These are phyloP conservation scores for Aspergillus versicolor DNA, from an alignment of 2,329 filamentous ascomycete species.

Conservation along the genomic window DNA sequence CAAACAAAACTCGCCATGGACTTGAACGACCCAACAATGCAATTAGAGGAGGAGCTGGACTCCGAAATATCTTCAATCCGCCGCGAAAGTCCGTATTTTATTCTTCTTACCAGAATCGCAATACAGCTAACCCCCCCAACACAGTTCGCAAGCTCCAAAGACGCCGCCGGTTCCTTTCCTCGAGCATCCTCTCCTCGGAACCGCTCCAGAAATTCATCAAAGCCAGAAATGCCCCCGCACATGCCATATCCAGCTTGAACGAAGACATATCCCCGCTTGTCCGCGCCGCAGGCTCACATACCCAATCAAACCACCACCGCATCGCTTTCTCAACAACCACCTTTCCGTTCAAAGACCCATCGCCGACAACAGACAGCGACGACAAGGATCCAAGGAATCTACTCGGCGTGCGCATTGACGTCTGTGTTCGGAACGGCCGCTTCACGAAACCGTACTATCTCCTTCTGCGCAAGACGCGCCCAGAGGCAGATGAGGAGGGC, in stretches of 20 bases:
- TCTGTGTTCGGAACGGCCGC: constrained; percentile 38
- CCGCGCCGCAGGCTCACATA: constrained; percentile 30
- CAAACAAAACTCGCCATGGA: constrained; percentile 6
- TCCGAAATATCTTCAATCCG: constrained; percentile 42
- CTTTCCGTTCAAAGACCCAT: constrained; percentile 48
- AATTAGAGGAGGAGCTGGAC: constrained; percentile 34
- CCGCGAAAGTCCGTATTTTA: constrained; percentile 37
- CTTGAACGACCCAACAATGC: background rate
- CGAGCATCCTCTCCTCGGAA: constrained; percentile 43
- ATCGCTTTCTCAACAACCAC: constrained; percentile 46
- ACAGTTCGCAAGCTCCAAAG: constrained; percentile 41
- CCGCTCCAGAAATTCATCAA: constrained; percentile 30
- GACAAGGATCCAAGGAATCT: constrained; percentile 24
- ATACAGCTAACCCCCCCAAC: constrained; percentile 10
- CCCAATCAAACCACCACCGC: constrained; percentile 42
- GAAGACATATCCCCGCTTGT: constrained; percentile 35
- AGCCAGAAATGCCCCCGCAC: background rate
- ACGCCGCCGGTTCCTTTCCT: constrained; percentile 39
- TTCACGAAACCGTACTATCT: constrained; percentile 47
- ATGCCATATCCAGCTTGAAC: constrained; percentile 11
- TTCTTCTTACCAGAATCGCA: background rate
- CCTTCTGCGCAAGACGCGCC: constrained; percentile 34
- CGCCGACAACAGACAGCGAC: constrained; percentile 25
- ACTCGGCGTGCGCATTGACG: constrained; percentile 44
- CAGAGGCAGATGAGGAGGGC: constrained; percentile 1